Conservation (phyloP, 768 basidiomycete species). For the Chalciporus piperatus region DNA sequence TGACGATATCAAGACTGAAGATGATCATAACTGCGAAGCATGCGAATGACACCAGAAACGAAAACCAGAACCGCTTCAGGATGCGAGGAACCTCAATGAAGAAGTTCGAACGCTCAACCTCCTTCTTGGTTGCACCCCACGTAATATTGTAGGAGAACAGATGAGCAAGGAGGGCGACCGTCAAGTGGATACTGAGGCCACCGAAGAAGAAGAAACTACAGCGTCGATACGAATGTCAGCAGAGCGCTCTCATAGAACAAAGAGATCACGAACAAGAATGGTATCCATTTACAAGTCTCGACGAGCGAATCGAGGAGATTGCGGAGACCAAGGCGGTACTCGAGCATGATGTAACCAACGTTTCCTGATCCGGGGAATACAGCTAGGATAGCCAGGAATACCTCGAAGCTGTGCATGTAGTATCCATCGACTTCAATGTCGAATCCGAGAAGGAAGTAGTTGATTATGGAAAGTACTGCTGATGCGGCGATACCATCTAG, state of each 20-base stretch:
- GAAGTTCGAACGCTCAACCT: slow-evolving; percentile 87
- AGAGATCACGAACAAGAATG: slow-evolving; percentile 34
- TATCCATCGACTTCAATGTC: slow-evolving; percentile 69
- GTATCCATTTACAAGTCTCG: slow-evolving; percentile 26
- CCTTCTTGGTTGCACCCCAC: slow-evolving; percentile 70
- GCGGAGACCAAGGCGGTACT: slow-evolving; percentile 61
- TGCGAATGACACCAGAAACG: slow-evolving; percentile 53
- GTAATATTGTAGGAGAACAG: slow-evolving; percentile 58
- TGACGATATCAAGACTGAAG: slow-evolving; percentile 52
- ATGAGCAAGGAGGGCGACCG: slow-evolving; percentile 53
- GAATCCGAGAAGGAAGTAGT: slow-evolving; percentile 74
- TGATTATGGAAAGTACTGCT: slow-evolving; percentile 59
- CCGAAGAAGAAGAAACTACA: slow-evolving; percentile 52
- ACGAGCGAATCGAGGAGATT: slow-evolving; percentile 14
- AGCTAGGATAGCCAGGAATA: slow-evolving; percentile 69
- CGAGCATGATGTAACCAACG: slow-evolving; percentile 64
- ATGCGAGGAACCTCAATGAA: slow-evolving; percentile 88
- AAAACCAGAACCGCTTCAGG: slow-evolving; percentile 71
- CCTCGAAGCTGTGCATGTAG: slow-evolving; percentile 77
- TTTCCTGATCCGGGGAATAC: slow-evolving; percentile 77
- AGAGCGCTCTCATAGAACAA: too few relatives aligned
- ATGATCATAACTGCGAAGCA: slow-evolving; percentile 55
- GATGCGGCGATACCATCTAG: slow-evolving; percentile 61
- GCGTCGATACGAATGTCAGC: background rate
- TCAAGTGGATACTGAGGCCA: slow-evolving; percentile 53